Conservation (phyloP, 2,329 filamentous ascomycete genomes). For the Pseudocercospora pini-densiflorae region DNA sequence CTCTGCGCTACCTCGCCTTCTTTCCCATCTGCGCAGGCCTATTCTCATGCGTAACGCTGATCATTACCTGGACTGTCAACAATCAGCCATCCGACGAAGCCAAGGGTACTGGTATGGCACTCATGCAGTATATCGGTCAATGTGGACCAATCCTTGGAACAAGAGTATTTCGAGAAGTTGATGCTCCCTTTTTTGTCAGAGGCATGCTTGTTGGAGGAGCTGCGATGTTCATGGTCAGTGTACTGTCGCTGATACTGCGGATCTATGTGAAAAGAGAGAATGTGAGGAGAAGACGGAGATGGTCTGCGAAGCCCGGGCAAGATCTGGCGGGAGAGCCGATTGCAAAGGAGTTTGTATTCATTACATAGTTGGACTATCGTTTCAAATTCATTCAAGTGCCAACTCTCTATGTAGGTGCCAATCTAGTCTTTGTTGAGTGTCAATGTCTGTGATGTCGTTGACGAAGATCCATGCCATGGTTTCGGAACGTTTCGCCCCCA, state of each 20-base stretch:
- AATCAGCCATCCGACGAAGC: constrained; percentile 73
- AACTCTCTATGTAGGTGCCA: background rate
- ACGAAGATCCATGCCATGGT: too few relatives aligned
- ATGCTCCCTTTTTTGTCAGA: constrained; percentile 54
- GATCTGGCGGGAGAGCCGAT: background rate
- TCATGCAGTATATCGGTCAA: constrained; percentile 82
- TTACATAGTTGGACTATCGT: constrained; percentile 8
- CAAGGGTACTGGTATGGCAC: constrained; percentile 76
- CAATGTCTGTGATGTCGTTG: too few relatives aligned
- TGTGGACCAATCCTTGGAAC: constrained; percentile 68
- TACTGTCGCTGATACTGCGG: constrained; percentile 50
- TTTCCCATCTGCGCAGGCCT: constrained; percentile 82
- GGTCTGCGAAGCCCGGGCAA: constrained; percentile 3
- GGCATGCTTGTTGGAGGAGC: constrained; percentile 57
- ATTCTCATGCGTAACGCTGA: constrained; percentile 80
- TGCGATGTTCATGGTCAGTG: constrained; percentile 54
- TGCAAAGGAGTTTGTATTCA: constrained; percentile 20
- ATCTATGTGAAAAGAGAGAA: constrained; percentile 45
- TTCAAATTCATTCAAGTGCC: too few relatives aligned
- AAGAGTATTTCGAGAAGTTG: constrained; percentile 57
- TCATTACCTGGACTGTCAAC: constrained; percentile 88
- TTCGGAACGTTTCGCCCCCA: background rate
- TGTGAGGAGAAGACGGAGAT: constrained; percentile 17
- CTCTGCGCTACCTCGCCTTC: constrained; percentile 71
- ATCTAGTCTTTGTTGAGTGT: background rate